These are phyloP conservation scores for Allium cepa DNA, from an alignment of 106 monocot species.

Conservation along the genomic window DNA sequence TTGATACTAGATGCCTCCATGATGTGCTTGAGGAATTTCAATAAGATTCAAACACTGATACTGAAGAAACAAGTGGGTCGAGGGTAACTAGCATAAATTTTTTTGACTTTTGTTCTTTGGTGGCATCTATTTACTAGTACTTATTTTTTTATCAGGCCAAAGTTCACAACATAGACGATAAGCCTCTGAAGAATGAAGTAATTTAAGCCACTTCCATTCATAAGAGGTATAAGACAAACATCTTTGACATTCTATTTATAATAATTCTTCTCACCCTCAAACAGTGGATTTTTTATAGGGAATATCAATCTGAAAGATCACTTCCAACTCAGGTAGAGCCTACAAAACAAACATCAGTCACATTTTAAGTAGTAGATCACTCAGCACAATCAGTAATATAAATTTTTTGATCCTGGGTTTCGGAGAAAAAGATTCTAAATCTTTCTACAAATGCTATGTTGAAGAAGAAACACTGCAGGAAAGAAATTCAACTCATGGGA, in stretches of 20 bases:
- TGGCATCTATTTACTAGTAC: too few relatives aligned
- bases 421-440: slow-evolving; percentile 27
- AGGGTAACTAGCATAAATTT: slow-evolving; percentile 38
- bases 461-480: slow-evolving; percentile 17
- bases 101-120: too few relatives aligned
- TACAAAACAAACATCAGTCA: slow-evolving; percentile 13
- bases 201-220: slow-evolving; percentile 18
- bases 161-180: slow-evolving; percentile 6
- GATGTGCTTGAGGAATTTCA: slow-evolving; percentile 90
- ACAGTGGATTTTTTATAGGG: slow-evolving; percentile 21
- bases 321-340: slow-evolving; percentile 12
- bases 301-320: slow-evolving; percentile 12
- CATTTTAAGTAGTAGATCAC: slow-evolving; percentile 25
- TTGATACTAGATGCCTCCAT: slow-evolving; percentile 70
- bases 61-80: slow-evolving; percentile 46
- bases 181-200: slow-evolving; percentile 9
- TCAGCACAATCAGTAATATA: slow-evolving; percentile 29
- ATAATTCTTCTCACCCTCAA: slow-evolving; percentile 12
- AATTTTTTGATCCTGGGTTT: slow-evolving; percentile 39
- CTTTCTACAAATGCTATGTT: slow-evolving; percentile 24
- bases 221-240: slow-evolving; percentile 29
- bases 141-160: slow-evolving; percentile 27
- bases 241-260: slow-evolving; percentile 8
- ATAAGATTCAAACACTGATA: slow-evolving; percentile 56
- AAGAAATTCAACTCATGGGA: slow-evolving; percentile 34